Conservation (phyloP, 768 basidiomycete species). For the Strobilomyces confusus region DNA sequence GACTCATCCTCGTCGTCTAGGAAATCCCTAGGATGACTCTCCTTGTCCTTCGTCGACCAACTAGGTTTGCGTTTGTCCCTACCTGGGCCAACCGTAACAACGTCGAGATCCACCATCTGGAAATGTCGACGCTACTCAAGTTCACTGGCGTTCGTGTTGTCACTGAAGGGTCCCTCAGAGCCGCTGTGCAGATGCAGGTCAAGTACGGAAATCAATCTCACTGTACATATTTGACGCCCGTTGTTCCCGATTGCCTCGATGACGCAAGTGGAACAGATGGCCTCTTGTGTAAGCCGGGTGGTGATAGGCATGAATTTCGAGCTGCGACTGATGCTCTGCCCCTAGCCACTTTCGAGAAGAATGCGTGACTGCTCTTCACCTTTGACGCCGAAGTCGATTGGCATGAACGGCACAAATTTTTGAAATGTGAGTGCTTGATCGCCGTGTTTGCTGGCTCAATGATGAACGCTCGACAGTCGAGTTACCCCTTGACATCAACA, state of each 20-base stretch:
- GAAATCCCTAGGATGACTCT: no score
- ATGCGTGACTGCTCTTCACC: constrained; percentile 72
- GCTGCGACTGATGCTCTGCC: constrained; percentile 2
- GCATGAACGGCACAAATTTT: constrained; percentile 84
- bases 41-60: no score
- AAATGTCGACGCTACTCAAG: constrained; percentile 69
- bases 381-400: constrained; percentile 87
- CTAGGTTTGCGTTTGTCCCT: no score
- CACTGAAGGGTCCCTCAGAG: constrained; percentile 79
- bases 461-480: constrained; percentile 57
- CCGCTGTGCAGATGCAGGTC: constrained; percentile 61
- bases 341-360: constrained; percentile 52
- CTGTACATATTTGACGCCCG: constrained; percentile 41
- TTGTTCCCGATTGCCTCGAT: not conserved
- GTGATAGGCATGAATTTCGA: not conserved
- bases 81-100: no score
- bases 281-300: constrained; percentile 52
- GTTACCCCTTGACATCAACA: constrained; percentile 81
- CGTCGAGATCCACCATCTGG: constrained; percentile 91
- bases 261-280: constrained; percentile 50
- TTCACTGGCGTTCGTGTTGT: constrained; percentile 68
- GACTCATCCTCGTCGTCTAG: no score
- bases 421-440: constrained; percentile 65
- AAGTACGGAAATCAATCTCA: constrained; percentile 70
- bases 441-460: not conserved